Evolutionary conservation across 2,329 filamentous ascomycete genomes (phyloP).

Genomic region (Botrytis hyacinthi): DNA sequence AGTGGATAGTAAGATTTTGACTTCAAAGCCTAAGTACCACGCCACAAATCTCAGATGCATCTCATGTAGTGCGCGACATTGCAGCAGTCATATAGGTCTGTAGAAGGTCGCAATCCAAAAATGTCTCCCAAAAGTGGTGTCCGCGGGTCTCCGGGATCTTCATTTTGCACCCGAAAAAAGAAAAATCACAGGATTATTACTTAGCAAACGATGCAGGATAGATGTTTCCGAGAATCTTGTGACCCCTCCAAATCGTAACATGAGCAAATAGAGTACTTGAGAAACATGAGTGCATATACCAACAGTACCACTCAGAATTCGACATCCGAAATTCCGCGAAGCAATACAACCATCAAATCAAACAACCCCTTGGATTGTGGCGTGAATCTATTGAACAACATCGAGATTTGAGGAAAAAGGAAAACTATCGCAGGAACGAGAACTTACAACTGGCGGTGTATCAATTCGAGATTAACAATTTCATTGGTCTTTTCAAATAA

Average conservation of each 20-base stretch:
- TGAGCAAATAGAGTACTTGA: background rate
- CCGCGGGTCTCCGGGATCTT: background rate
- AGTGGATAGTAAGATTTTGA: slow-evolving; percentile 10
- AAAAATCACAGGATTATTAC: background rate
- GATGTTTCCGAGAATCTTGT: background rate
- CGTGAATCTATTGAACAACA: background rate
- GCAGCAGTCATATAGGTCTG: background rate
- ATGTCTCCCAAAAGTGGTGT: slow-evolving; percentile 6
- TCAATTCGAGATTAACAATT: background rate
- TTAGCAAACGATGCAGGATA: background rate
- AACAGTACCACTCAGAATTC: slow-evolving; percentile 12
- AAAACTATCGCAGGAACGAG: slow-evolving; percentile 1
- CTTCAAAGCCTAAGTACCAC: slow-evolving; percentile 21
- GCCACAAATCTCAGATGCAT: slow-evolving; percentile 14
- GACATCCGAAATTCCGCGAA: slow-evolving; percentile 11
- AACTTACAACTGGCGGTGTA: slow-evolving; percentile 18
- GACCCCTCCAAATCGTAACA: background rate
- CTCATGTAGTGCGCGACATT: slow-evolving; percentile 5
- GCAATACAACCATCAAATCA: background rate
- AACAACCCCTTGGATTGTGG: slow-evolving; percentile 9
- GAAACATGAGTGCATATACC: background rate
- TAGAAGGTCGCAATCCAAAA: slow-evolving; percentile 8
- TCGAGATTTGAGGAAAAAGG: slow-evolving; percentile 1
- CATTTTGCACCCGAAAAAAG: background rate
- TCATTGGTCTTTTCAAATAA: background rate